phyloP scores from a whole-genome alignment of 495 filamentous ascomycete species.

The Penicillium paradoxum region DNA sequence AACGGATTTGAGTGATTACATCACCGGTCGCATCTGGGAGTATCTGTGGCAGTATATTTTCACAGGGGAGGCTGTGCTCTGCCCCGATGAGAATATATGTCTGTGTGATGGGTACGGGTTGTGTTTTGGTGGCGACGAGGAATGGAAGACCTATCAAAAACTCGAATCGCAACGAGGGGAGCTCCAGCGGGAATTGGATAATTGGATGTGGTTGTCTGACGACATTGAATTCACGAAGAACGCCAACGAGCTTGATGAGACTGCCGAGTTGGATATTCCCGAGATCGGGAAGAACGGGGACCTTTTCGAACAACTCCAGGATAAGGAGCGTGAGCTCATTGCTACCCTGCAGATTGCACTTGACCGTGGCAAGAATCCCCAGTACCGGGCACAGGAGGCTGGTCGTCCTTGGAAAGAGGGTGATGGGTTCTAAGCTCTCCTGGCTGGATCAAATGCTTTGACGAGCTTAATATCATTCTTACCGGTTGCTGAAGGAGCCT shows the following conservation, averaged over 20 bases:
- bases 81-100: slow-evolving; percentile 62
- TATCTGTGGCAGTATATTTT: slow-evolving; percentile 75
- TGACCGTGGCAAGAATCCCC: slow-evolving; percentile 48
- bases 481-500: not conserved
- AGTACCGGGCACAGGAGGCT: slow-evolving; percentile 46
- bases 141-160: slow-evolving; percentile 47
- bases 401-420: slow-evolving; percentile 50
- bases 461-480: not conserved
- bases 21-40: slow-evolving; percentile 69
- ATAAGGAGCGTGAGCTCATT: slow-evolving; percentile 32
- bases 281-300: slow-evolving; percentile 14
- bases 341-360: slow-evolving; percentile 39
- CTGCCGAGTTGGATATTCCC: slow-evolving; percentile 26
- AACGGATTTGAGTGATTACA: slow-evolving; percentile 57
- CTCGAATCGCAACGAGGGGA: slow-evolving; percentile 35
- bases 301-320: slow-evolving; percentile 20
- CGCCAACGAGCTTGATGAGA: slow-evolving; percentile 24
- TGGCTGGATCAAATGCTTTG: not conserved
- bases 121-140: slow-evolving; percentile 62
- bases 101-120: slow-evolving; percentile 74
- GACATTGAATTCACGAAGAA: slow-evolving; percentile 32
- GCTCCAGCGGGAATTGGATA: slow-evolving; percentile 44
- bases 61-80: slow-evolving; percentile 50
- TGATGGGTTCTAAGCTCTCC: slow-evolving; percentile 40
- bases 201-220: slow-evolving; percentile 40